A percentile compares a stretch with the other conserved stretches of the same genome.
Conservation (phyloP, 2,329 filamentous ascomycete species). For the Harringtonia aguacate region DNA sequence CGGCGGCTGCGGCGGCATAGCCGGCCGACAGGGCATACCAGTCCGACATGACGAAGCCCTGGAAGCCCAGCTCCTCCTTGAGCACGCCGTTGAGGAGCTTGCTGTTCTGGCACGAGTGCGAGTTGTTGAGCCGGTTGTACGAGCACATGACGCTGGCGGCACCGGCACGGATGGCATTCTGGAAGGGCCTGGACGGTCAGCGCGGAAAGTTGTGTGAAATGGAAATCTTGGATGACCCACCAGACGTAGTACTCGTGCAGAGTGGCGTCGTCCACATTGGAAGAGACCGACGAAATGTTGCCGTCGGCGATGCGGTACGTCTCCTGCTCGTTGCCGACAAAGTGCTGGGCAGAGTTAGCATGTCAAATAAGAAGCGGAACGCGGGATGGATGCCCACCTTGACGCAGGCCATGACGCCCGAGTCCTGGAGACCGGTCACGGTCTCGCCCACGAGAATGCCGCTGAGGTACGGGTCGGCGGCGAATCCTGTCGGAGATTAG, state of each 20-base stretch:
- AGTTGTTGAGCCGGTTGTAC: conserved; percentile 62
- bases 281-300: conserved; percentile 39
- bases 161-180: conserved; percentile 54
- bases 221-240: not conserved
- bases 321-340: conserved; percentile 67
- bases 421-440: conserved; percentile 57
- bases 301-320: conserved; percentile 52
- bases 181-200: conserved; percentile 58
- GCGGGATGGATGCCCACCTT: too few relatives aligned
- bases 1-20: conserved; percentile 49
- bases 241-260: conserved; percentile 19
- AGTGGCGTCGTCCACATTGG: conserved; percentile 45
- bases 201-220: not conserved
- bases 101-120: conserved; percentile 60
- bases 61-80: conserved; percentile 49
- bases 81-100: conserved; percentile 56
- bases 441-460: conserved; percentile 37
- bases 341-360: conserved; percentile 45
- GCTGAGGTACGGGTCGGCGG: conserved; percentile 51
- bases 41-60: conserved; percentile 57
- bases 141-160: conserved; percentile 49
- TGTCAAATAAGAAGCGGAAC: conserved; percentile 35
- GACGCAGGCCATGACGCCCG: conserved; percentile 59
- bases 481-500: conserved; percentile 6
- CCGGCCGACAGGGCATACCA: conserved; percentile 58